Conservation (phyloP, 2,329 filamentous ascomycete species). For the Cadophora gregata region DNA sequence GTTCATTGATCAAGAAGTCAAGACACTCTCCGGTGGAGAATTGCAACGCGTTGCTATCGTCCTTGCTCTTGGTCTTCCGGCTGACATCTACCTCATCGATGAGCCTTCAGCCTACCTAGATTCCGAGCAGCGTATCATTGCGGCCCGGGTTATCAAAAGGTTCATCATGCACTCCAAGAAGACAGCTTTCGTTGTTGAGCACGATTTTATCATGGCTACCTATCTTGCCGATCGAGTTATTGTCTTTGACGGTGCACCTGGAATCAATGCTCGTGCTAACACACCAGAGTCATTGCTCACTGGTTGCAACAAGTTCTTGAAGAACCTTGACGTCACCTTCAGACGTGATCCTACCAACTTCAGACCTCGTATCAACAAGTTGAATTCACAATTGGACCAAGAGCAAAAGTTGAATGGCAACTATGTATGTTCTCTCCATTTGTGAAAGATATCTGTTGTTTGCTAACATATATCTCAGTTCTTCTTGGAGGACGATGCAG, state of each 20-base stretch:
- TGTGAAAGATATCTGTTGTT: background rate
- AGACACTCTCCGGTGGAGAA: conserved; percentile 99
- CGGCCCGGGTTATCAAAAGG: conserved; percentile 96
- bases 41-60: conserved; percentile 99
- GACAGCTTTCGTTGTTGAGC: conserved; percentile 98
- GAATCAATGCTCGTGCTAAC: conserved; percentile 86
- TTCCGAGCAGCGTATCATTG: conserved; percentile 98
- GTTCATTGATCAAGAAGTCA: conserved; percentile 99
- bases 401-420: conserved; percentile 95
- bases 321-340: conserved; percentile 98
- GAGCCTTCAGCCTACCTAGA: conserved; percentile 98
- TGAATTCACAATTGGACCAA: conserved; percentile 92
- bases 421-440: conserved; percentile 66
- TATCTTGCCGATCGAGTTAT: conserved; percentile 90
- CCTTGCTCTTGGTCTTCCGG: conserved; percentile 90
- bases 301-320: conserved; percentile 92
- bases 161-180: conserved; percentile 99
- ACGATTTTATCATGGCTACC: conserved; percentile 98
- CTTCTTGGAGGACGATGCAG: conserved; percentile 86
- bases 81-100: conserved; percentile 98
- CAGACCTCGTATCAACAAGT: conserved; percentile 98
- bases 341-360: conserved; percentile 95
- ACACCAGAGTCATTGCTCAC: conserved; percentile 89
- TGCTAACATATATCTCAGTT: conserved; percentile 61
- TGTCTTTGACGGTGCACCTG: conserved; percentile 95